Conservation (phyloP, 768 basidiomycete species). For the Dentipellis fragilis region DNA sequence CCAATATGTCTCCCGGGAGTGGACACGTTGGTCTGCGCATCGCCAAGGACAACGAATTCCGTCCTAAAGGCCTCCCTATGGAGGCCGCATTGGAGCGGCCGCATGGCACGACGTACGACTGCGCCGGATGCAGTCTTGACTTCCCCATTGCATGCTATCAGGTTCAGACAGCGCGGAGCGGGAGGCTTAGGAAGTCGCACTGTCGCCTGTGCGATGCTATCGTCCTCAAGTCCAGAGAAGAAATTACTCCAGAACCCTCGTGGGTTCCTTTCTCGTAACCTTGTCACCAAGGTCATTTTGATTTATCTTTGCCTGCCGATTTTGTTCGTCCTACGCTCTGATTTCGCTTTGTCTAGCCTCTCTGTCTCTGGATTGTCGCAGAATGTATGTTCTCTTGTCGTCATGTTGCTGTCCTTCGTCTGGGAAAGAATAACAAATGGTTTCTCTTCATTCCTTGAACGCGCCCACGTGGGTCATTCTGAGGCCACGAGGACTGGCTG, state of each 20-base stretch:
- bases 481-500: too few species aligned
- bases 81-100: constrained; percentile 11
- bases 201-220: not conserved
- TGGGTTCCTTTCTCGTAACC: not conserved
- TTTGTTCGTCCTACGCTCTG: not conserved
- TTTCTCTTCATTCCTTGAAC: too few species aligned
- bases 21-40: constrained; percentile 5
- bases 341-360: not conserved
- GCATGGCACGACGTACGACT: not conserved
- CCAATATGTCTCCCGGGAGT: constrained; percentile 14
- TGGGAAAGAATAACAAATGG: too few species aligned
- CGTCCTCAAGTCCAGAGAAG: not conserved
- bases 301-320: not conserved
- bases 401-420: too few species aligned
- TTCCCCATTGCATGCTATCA: not conserved
- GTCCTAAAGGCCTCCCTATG: constrained; percentile 12
- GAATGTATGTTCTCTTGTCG: too few species aligned
- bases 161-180: not conserved
- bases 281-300: not conserved
- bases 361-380: too few species aligned
- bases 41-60: constrained; percentile 3
- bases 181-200: not conserved
- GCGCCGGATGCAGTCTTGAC: not conserved
- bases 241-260: not conserved
- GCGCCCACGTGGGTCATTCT: too few species aligned